phyloP scores from a whole-genome alignment of 306 rosid genomes.

The Medicago truncatula region MtrunA17r5.0-ANR NC_053043.1:30254001-30254500 shows the following conservation, averaged over 20 bases:
- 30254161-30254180: constrained; percentile 74
- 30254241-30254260: constrained; percentile 62
- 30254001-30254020: constrained; percentile 59
- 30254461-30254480: constrained; percentile 46
- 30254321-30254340: constrained; percentile 67
- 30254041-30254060: constrained; percentile 53
- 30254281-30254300: constrained; percentile 76
- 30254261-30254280: constrained; percentile 80
- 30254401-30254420: constrained; percentile 84
- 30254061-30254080: constrained; percentile 74
- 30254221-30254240: constrained; percentile 63
- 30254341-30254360: constrained; percentile 57
- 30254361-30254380: constrained; percentile 72
- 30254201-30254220: constrained; percentile 75
- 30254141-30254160: constrained; percentile 65
- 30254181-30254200: constrained; percentile 81
- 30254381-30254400: constrained; percentile 71
- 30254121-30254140: constrained; percentile 81
- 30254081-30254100: constrained; percentile 64
- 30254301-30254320: constrained; percentile 63
- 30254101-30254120: constrained; percentile 50
- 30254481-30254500: constrained; percentile 83
- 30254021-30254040: constrained; percentile 52
- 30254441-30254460: constrained; percentile 62
- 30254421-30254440: constrained; percentile 64